Conservation (phyloP, 176 grass and related monocot genomes). For the Elymus sibiricus region DNA sequence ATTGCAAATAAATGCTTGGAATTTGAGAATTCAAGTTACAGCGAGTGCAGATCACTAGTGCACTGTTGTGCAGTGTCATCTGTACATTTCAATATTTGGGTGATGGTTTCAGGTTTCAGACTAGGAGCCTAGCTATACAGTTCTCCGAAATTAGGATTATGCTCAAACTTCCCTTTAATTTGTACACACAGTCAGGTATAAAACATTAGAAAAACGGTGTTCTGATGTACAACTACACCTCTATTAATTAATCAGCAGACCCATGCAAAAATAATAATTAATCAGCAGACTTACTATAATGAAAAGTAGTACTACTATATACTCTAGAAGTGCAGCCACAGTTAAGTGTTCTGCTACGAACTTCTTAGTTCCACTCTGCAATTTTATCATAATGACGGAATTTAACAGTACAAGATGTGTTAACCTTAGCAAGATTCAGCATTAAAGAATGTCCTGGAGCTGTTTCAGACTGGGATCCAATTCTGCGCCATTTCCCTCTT, state of each 20-base stretch:
- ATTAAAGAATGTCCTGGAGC: constrained; percentile 71
- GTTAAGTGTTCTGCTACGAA: not conserved
- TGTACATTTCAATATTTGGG: not conserved
- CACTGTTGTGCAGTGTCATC: not conserved
- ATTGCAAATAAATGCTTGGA: not conserved
- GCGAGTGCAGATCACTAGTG: not conserved
- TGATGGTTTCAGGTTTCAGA: not conserved
- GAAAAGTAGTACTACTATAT: not conserved
- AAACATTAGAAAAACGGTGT: not conserved
- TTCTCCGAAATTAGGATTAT: not conserved
- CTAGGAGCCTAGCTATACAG: not conserved
- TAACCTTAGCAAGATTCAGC: not conserved
- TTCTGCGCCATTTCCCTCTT: constrained; percentile 19
- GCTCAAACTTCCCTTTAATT: not conserved
- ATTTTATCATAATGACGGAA: not conserved
- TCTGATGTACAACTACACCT: not conserved
- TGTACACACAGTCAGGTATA: not conserved
- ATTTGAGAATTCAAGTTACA: not conserved
- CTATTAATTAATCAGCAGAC: not conserved
- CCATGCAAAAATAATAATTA: no score
- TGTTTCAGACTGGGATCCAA: constrained; percentile 59
- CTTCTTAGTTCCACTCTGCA: not conserved
- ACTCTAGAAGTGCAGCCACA: not conserved
- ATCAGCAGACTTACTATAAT: not conserved
- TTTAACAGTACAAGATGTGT: not conserved